phyloP scores from a whole-genome alignment of 768 basidiomycete species.

The Amanita exitialis region DNA sequence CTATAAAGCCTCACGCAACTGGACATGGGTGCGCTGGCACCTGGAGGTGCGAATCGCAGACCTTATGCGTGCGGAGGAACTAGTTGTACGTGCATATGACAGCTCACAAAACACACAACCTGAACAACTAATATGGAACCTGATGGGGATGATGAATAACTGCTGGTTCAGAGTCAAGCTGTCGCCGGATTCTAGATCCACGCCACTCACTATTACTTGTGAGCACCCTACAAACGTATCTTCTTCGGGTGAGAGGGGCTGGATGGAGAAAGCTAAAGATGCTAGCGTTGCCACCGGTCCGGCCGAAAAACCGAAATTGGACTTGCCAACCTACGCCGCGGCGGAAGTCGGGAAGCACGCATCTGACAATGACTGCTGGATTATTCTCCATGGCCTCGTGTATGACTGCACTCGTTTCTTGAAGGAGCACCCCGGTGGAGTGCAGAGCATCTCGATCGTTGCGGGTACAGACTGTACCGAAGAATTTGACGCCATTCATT shows the following conservation, averaged over 20 bases:
- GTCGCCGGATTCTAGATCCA: background rate
- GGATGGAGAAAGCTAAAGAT: slow-evolving; percentile 51
- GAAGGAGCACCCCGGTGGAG: slow-evolving; percentile 49
- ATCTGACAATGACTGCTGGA: background rate
- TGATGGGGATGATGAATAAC: slow-evolving; percentile 56
- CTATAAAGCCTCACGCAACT: background rate
- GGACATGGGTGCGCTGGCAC: slow-evolving; percentile 47
- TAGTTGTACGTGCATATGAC: slow-evolving; percentile 47
- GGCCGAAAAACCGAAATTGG: background rate
- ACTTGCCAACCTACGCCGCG: background rate
- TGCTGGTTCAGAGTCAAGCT: slow-evolving; percentile 24
- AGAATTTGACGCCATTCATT: slow-evolving; percentile 57
- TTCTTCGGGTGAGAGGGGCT: slow-evolving; percentile 35
- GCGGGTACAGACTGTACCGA: slow-evolving; percentile 55
- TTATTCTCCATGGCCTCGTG: slow-evolving; percentile 16
- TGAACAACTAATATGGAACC: slow-evolving; percentile 49
- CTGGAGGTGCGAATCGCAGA: slow-evolving; percentile 23
- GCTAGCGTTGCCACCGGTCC: background rate
- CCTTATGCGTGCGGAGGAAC: slow-evolving; percentile 23
- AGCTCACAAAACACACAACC: slow-evolving; percentile 40
- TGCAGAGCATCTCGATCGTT: slow-evolving; percentile 40
- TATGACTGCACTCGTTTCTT: slow-evolving; percentile 44
- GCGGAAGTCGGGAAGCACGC: background rate
- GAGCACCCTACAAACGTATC: slow-evolving; percentile 25
- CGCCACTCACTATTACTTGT: slow-evolving; percentile 45